Percentiles rank a stretch among this genome's conserved stretches.
phyloP scores from a whole-genome alignment of 2,329 filamentous ascomycete genomes.

The Aspergillus eucalypticola region DNA sequence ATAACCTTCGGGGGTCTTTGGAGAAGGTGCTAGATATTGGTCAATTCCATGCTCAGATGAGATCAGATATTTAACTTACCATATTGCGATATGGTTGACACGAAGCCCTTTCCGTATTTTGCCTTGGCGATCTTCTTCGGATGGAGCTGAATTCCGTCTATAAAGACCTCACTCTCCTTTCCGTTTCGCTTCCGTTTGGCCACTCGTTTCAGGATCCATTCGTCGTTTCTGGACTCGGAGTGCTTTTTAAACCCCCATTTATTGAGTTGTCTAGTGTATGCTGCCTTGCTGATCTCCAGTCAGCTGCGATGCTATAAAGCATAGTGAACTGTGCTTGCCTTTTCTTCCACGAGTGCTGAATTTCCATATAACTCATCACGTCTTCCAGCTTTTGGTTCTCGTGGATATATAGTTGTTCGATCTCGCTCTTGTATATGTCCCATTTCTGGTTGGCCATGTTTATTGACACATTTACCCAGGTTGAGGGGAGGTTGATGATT shows the following conservation, averaged over 20 bases:
- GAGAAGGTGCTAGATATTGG: conserved; percentile 2
- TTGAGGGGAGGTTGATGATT: neutral
- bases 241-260: conserved; percentile 10
- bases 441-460: conserved; percentile 14
- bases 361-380: conserved; percentile 18
- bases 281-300: neutral
- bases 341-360: conserved; percentile 15
- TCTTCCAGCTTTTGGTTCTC: conserved; percentile 10
- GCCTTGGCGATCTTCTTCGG: conserved; percentile 10
- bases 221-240: conserved; percentile 1
- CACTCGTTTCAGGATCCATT: conserved; percentile 12
- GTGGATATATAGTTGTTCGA: conserved; percentile 20
- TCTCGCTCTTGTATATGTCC: conserved; percentile 17
- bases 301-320: neutral
- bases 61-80: neutral
- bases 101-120: conserved; percentile 5
- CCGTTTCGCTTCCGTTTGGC: conserved; percentile 18
- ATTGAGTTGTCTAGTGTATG: conserved; percentile 1
- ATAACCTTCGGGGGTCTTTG: conserved; percentile 20
- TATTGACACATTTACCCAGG: neutral
- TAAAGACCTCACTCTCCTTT: conserved; percentile 21
- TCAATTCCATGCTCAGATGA: neutral
- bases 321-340: conserved; percentile 1
- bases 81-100: conserved; percentile 1
- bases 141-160: conserved; percentile 13